A percentile compares a stretch with the other conserved stretches of the same genome.
These are phyloP conservation scores for Aspergillus olivimuriae DNA, from an alignment of 495 filamentous ascomycete species.

Conservation along the genomic window DNA sequence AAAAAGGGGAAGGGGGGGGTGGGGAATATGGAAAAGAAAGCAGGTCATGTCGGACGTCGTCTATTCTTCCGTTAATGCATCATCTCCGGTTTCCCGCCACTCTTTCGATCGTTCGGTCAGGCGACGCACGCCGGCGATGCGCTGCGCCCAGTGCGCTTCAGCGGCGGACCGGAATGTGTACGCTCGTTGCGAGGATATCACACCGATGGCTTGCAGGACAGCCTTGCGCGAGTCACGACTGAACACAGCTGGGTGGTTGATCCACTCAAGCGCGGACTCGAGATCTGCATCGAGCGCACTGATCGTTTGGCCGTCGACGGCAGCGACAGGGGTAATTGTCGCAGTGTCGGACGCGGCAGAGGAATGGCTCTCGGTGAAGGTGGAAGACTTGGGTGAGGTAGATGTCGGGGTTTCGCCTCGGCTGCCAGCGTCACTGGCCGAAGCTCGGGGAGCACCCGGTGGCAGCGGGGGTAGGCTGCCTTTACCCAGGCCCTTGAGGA, in stretches of 20 bases:
- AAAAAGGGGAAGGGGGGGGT: not conserved
- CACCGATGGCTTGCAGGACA: constrained; percentile 91
- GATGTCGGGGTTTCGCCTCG: constrained; percentile 33
- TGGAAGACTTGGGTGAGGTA: constrained; percentile 34
- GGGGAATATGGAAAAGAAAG: constrained; percentile 4
- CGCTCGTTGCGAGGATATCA: constrained; percentile 88
- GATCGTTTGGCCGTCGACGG: constrained; percentile 74
- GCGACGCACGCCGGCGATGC: constrained; percentile 69
- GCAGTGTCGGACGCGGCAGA: constrained; percentile 40
- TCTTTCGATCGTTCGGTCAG: constrained; percentile 73
- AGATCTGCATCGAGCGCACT: constrained; percentile 86
- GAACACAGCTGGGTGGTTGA: constrained; percentile 94
- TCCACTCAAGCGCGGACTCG: constrained; percentile 95
- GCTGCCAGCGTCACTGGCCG: constrained; percentile 33
- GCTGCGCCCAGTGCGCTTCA: constrained; percentile 77
- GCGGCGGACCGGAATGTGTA: constrained; percentile 88
- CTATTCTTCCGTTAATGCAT: constrained; percentile 77
- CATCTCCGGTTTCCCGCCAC: constrained; percentile 81
- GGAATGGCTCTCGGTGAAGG: constrained; percentile 37
- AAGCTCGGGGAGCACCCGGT: constrained; percentile 33
- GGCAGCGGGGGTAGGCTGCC: constrained; percentile 92
- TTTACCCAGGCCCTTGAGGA: constrained; percentile 92
- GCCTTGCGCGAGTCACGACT: constrained; percentile 92
- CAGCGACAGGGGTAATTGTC: constrained; percentile 59
- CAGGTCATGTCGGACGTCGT: constrained; percentile 6